These are phyloP conservation scores for Beauveria sp. DNA, from an alignment of 2,329 filamentous ascomycete species.

Conservation along the genomic window DNA sequence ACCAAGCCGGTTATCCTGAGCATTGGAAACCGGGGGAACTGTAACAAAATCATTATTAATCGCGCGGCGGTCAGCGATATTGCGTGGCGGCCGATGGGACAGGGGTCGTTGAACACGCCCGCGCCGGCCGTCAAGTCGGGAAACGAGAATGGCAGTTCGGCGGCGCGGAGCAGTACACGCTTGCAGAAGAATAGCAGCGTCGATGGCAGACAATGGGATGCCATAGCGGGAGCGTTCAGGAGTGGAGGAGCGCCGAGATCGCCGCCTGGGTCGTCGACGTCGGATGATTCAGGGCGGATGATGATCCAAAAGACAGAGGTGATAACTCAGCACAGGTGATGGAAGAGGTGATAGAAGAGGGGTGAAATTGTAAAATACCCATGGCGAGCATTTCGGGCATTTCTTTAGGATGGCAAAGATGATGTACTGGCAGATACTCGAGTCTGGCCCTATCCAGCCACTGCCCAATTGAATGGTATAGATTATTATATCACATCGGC, in stretches of 20 bases:
- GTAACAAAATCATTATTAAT: neutral
- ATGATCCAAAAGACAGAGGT: neutral
- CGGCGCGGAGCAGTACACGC: neutral
- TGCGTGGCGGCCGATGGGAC: neutral
- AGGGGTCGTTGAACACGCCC: neutral
- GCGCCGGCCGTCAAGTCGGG: no score
- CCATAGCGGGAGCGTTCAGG: neutral
- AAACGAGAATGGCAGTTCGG: neutral
- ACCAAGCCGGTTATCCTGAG: neutral
- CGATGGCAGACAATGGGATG: neutral
- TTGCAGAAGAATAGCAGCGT: neutral
- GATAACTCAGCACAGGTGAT: neutral
- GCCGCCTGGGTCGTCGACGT: neutral
- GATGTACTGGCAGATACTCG: no score
- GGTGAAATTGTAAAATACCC: no score
- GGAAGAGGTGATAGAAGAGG: no score
- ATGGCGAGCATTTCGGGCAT: no score
- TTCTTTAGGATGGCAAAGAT: no score
- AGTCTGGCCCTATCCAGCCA: no score
- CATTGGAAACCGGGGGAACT: neutral
- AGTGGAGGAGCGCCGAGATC: neutral
- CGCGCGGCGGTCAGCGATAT: neutral
- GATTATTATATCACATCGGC: no score
- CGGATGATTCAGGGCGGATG: neutral
- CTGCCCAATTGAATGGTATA: no score